A percentile compares a stretch with the other conserved stretches of the same genome.
Conservation (phyloP, 2,329 filamentous ascomycete genomes). For the Ceratocystis lukuohia region DNA sequence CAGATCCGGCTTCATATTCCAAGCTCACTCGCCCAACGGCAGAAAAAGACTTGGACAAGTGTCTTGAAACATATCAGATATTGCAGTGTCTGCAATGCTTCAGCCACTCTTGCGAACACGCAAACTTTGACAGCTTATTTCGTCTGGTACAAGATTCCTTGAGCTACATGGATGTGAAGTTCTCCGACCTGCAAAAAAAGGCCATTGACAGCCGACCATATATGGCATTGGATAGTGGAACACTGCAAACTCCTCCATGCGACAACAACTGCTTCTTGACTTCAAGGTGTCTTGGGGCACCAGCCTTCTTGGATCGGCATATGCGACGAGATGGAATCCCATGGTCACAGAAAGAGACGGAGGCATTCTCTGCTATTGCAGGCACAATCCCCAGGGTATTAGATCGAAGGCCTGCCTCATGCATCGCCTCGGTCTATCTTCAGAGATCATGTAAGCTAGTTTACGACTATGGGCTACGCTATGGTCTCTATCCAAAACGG, state of each 20-base stretch:
- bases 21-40: neutral
- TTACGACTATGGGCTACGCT: neutral
- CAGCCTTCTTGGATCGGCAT: neutral
- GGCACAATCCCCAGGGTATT: constrained; percentile 12
- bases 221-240: constrained; percentile 6
- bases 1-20: constrained; percentile 8
- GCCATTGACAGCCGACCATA: constrained; percentile 6
- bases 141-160: constrained; percentile 15
- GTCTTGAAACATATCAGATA: constrained; percentile 41
- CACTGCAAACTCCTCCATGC: neutral
- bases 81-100: constrained; percentile 47
- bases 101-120: constrained; percentile 48
- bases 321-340: constrained; percentile 10
- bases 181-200: constrained; percentile 10
- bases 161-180: constrained; percentile 1
- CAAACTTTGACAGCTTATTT: constrained; percentile 35
- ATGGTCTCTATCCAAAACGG: constrained; percentile 1
- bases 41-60: constrained; percentile 22
- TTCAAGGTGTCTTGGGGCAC: neutral
- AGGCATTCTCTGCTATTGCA: constrained; percentile 4
- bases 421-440: constrained; percentile 16
- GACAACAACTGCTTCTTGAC: constrained; percentile 16
- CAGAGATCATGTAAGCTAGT: constrained; percentile 15
- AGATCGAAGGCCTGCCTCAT: constrained; percentile 12
- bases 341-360: constrained; percentile 4